A percentile compares a stretch with the other conserved stretches of the same genome.
These are phyloP conservation scores for Yamadazyma kanchanaburiensis DNA, from an alignment of 1,139 yeast species.

Conservation along the genomic window DNA sequence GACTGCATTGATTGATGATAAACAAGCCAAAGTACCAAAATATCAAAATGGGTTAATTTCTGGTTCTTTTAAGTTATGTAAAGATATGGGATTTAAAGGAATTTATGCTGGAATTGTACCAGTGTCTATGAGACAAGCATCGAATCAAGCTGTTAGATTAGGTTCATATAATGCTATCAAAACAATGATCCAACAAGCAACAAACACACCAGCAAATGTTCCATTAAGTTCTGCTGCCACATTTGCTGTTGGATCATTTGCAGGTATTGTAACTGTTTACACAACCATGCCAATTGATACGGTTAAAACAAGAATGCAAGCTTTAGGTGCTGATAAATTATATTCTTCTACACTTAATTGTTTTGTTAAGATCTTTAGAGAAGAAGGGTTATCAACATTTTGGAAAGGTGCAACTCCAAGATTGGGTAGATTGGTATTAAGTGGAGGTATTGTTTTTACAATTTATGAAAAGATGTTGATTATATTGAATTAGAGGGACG, in stretches of 20 bases:
- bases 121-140: slow-evolving; percentile 92
- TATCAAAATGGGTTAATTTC: slow-evolving; percentile 66
- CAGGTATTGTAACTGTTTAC: slow-evolving; percentile 91
- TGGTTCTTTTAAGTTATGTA: slow-evolving; percentile 61
- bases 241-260: slow-evolving; percentile 86
- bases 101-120: slow-evolving; percentile 89
- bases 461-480: slow-evolving; percentile 86
- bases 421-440: slow-evolving; percentile 81
- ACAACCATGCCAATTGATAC: slow-evolving; percentile 98
- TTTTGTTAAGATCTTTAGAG: slow-evolving; percentile 71
- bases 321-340: slow-evolving; percentile 70
- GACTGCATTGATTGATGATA: slow-evolving; percentile 93
- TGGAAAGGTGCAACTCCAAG: slow-evolving; percentile 99
- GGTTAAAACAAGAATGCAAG: slow-evolving; percentile 97
- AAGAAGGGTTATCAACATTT: slow-evolving; percentile 89
- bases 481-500: slow-evolving; percentile 29
- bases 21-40: slow-evolving; percentile 69
- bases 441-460: slow-evolving; percentile 96
- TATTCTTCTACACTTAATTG: slow-evolving; percentile 80
- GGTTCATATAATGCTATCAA: slow-evolving; percentile 92
- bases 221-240: slow-evolving; percentile 81
- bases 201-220: slow-evolving; percentile 60
- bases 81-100: slow-evolving; percentile 79
- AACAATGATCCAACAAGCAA: slow-evolving; percentile 70
- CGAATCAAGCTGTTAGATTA: slow-evolving; percentile 90